Conservation (phyloP, 257 asterid species). For the Ilex asprella region DNA sequence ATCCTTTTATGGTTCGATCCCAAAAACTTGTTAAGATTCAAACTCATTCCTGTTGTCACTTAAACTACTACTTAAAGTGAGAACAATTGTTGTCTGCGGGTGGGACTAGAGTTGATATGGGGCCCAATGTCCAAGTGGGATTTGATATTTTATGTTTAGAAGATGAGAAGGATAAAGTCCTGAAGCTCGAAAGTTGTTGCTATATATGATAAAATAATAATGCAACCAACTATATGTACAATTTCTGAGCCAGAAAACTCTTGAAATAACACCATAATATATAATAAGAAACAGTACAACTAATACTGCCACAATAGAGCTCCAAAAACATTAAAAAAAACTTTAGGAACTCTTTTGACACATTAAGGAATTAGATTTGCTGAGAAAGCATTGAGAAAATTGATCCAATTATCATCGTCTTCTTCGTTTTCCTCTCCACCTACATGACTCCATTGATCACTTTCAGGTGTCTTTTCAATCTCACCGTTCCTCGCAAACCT, state of each 20-base stretch:
- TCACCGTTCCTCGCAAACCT: constrained; percentile 77
- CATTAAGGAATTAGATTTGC: constrained; percentile 43
- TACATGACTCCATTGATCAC: constrained; percentile 40
- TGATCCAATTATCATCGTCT: constrained; percentile 57
- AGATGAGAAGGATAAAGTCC: too few species aligned
- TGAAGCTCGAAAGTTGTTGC: too few species aligned
- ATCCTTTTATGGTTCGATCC: too few species aligned
- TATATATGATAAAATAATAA: too few species aligned
- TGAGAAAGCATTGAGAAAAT: constrained; percentile 58
- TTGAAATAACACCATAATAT: too few species aligned
- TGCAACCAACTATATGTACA: background rate
- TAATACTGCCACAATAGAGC: background rate
- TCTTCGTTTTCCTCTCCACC: constrained; percentile 33
- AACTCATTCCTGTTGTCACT: too few species aligned
- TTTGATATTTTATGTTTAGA: too few species aligned
- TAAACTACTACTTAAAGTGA: too few species aligned
- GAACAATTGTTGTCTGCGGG: too few species aligned
- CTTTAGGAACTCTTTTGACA: background rate
- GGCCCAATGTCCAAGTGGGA: too few species aligned
- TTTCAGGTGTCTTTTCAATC: constrained; percentile 37
- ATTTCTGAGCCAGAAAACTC: background rate
- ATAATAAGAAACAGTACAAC: background rate
- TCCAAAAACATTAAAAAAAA: background rate
- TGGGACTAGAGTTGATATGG: too few species aligned
- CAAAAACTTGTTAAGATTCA: too few species aligned